Evolutionary conservation across 441 rosid genomes (phyloP), one percentile per base, ranked within the genome.

Genomic region (Erodium texanum): DNA sequence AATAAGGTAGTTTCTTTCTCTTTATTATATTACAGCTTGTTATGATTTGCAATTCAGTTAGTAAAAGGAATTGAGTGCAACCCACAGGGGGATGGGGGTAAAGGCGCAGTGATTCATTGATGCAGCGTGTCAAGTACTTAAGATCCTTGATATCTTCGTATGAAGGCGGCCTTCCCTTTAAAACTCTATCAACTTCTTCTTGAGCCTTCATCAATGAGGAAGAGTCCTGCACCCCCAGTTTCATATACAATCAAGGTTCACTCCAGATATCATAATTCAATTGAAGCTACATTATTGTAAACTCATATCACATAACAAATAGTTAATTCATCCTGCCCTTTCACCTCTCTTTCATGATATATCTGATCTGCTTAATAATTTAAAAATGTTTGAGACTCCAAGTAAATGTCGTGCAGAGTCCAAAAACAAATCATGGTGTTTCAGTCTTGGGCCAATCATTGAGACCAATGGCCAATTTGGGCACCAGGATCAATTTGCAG

Each of bases 1-100:
- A 6, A 56, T 32, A 32, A 32, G 36, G 36, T 32, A 32, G 36
- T 32, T 32, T 4, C 6, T n/a, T 32, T 32, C 36, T 32, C 36
- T 32, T 32, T 32, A 7, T 32, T 32, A 32, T 32, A 32, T 32
- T 32, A 1, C 6, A 3, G 36, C 36, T 3, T 32, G 48, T 41
- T 41, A 41, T 3, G 14, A 41, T 41, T 10, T 41, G 11, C 48
- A 34, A 61, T 69, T 14, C 36, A 32, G 36, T 7, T 59, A 59
- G 45, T 64, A 23, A 70, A 45, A 72, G 63, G 61, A 66, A 79
- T 52, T 70, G 16, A 65, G 66, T 8, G 83, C 71, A 76, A 80
- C 90, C 75, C 85, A 90, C 98, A 73, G 96, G 98, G 74, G 98
- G 98, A 78, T 93, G 98, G 45, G 98, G 98, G 69, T 89, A 93